Percentiles rank a stretch among this genome's conserved stretches.
Evolutionary conservation across 371 early-diverging fungal genomes (phyloP).

Genomic region (Actinomortierella wolfii): DNA sequence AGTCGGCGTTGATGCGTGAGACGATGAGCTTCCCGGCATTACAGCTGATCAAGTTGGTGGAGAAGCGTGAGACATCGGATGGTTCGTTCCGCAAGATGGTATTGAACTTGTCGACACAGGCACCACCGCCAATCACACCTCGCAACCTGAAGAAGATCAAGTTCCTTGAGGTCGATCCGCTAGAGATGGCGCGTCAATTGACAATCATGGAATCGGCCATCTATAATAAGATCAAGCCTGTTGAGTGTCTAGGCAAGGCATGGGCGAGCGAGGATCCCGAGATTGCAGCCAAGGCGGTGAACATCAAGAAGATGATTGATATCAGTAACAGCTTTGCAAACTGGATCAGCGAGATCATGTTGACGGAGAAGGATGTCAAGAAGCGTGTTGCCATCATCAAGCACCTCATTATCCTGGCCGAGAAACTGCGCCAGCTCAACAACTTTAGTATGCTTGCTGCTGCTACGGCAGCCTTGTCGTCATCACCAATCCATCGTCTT

Average conservation of each 20-base stretch:
- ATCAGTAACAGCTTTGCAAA: conserved; percentile 67
- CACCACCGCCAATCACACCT: conserved; percentile 75
- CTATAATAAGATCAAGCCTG: conserved; percentile 82
- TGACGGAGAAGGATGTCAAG: conserved; percentile 78
- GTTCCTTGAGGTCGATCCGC: conserved; percentile 87
- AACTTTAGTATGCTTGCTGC: conserved; percentile 94
- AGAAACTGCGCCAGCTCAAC: conserved; percentile 78
- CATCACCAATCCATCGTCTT: conserved; percentile 89
- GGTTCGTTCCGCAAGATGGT: conserved; percentile 65
- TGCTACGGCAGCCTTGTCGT: conserved; percentile 87
- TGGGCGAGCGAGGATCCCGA: conserved; percentile 81
- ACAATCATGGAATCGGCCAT: conserved; percentile 86
- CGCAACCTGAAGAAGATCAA: conserved; percentile 67
- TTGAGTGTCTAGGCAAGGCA: conserved; percentile 87
- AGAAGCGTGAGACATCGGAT: conserved; percentile 68
- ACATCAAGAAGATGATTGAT: conserved; percentile 79
- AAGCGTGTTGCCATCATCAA: conserved; percentile 80
- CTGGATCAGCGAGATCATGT: conserved; percentile 83
- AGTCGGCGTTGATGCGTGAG: conserved; percentile 71
- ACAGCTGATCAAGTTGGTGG: conserved; percentile 70
- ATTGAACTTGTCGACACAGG: conserved; percentile 59
- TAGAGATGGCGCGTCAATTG: conserved; percentile 94
- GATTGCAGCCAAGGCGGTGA: conserved; percentile 55
- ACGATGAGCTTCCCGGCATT: conserved; percentile 71
- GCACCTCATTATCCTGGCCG: conserved; percentile 84